These are phyloP conservation scores for Huntiella savannae DNA, from an alignment of 2,329 filamentous ascomycete genomes.

Conservation along the genomic window DNA sequence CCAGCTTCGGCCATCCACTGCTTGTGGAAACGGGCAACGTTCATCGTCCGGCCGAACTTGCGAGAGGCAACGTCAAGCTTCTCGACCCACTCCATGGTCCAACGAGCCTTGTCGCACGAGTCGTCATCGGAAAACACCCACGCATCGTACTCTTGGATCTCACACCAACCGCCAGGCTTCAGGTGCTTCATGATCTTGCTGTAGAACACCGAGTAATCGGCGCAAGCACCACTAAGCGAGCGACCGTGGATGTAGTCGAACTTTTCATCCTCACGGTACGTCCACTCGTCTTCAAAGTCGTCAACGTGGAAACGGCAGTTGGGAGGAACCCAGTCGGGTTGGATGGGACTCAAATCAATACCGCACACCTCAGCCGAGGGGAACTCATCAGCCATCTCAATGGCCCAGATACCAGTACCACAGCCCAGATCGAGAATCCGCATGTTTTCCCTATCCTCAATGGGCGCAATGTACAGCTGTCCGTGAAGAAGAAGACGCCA, in stretches of 20 bases:
- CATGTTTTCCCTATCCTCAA: constrained; percentile 18
- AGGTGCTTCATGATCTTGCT: constrained; percentile 15
- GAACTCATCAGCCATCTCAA: constrained; percentile 28
- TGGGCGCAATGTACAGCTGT: constrained; percentile 26
- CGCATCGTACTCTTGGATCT: constrained; percentile 23
- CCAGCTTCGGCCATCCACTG: constrained; percentile 22
- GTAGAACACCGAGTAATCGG: constrained; percentile 19
- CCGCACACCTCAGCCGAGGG: constrained; percentile 23
- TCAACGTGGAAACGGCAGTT: constrained; percentile 49
- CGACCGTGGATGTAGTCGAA: constrained; percentile 18
- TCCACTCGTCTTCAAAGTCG: constrained; percentile 36
- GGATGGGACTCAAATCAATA: constrained; percentile 38
- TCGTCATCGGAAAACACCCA: constrained; percentile 23
- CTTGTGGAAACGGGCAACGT: constrained; percentile 20
- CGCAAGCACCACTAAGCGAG: constrained; percentile 15
- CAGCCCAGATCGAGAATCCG: constrained; percentile 38
- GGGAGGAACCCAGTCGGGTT: constrained; percentile 36
- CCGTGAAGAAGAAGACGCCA: constrained; percentile 27
- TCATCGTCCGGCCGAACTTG: constrained; percentile 22
- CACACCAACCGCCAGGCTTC: constrained; percentile 20
- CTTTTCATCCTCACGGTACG: constrained; percentile 21
- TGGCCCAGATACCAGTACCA: constrained; percentile 39
- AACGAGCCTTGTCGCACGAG: constrained; percentile 19
- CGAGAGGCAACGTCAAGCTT: constrained; percentile 20
- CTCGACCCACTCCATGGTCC: constrained; percentile 22